Percentiles rank a stretch among this genome's conserved stretches.
Evolutionary conservation across 306 rosid species (phyloP).

Genomic region (Prunus salicina): DNA sequence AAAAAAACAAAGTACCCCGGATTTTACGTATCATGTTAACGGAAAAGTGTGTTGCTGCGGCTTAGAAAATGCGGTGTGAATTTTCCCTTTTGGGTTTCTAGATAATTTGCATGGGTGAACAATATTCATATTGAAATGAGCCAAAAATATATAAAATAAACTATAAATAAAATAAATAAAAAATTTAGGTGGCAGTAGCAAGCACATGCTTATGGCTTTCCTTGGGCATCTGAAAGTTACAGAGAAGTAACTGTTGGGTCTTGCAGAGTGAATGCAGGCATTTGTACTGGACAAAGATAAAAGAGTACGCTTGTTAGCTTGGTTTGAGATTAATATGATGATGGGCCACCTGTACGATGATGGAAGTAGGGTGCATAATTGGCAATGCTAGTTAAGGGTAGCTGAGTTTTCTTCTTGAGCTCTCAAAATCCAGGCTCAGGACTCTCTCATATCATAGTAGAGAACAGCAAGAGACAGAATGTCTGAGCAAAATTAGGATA

Average conservation of each 20-base stretch:
- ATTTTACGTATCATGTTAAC: constrained; percentile 39
- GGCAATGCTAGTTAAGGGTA: background rate
- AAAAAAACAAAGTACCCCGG: constrained; percentile 34
- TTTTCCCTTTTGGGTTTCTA: constrained; percentile 21
- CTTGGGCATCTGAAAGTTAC: background rate
- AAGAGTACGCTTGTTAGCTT: background rate
- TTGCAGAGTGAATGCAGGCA: background rate
- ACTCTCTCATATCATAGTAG: constrained; percentile 16
- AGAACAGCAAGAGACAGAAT: constrained; percentile 45
- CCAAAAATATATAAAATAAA: no score
- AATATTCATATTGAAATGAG: no score
- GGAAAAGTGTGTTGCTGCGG: constrained; percentile 20
- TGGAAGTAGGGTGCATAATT: constrained; percentile 11
- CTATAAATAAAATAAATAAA: no score
- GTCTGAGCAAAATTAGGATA: constrained; percentile 32
- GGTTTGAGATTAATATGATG: background rate
- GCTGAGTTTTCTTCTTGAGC: constrained; percentile 7
- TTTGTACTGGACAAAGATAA: background rate
- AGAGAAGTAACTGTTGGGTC: background rate
- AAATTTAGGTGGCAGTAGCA: no score
- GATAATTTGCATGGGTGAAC: constrained; percentile 12
- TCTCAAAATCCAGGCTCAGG: constrained; percentile 24
- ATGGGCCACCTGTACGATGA: constrained; percentile 27
- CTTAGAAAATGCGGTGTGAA: constrained; percentile 17
- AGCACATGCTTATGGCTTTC: background rate